A percentile compares a stretch with the other conserved stretches of the same genome.
These are phyloP conservation scores for Lodderomyces orthopsilosis DNA, from an alignment of 1,139 yeast species.

Conservation along the genomic window DNA sequence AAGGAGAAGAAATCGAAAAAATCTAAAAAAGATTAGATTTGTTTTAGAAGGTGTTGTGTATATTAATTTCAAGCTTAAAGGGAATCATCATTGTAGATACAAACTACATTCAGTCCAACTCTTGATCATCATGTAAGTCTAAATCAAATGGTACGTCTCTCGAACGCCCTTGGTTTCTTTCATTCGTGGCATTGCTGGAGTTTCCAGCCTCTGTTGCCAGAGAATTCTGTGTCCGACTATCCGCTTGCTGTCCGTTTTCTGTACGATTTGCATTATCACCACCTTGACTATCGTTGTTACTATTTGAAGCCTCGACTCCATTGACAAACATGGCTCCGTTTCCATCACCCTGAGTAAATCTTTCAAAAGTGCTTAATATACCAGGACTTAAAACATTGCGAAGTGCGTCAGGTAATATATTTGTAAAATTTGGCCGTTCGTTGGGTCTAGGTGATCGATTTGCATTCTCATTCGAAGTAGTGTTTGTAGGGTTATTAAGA, in stretches of 20 bases:
- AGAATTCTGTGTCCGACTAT: neutral
- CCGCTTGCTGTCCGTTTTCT: neutral
- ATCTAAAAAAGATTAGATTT: conserved; percentile 7
- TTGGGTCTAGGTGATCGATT: neutral
- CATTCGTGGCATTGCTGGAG: neutral
- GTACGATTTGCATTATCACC: neutral
- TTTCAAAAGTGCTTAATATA: conserved; percentile 6
- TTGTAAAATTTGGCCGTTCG: neutral
- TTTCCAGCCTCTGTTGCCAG: neutral
- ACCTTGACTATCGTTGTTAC: neutral
- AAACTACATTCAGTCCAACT: neutral
- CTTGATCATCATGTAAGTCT: neutral
- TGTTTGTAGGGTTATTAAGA: neutral
- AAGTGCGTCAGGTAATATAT: conserved; percentile 5
- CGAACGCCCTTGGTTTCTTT: neutral
- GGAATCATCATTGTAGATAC: neutral
- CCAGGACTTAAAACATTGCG: conserved; percentile 7
- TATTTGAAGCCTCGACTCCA: conserved; percentile 8
- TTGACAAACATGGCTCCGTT: conserved; percentile 10
- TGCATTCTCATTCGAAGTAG: neutral
- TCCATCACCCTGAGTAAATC: conserved; percentile 5
- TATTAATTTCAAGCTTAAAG: conserved; percentile 2
- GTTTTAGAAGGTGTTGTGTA: conserved; percentile 1
- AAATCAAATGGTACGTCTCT: neutral
- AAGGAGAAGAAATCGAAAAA: conserved; percentile 36